Conservation (phyloP, 345 rosid species). For the Rhodamnia argentea region DNA sequence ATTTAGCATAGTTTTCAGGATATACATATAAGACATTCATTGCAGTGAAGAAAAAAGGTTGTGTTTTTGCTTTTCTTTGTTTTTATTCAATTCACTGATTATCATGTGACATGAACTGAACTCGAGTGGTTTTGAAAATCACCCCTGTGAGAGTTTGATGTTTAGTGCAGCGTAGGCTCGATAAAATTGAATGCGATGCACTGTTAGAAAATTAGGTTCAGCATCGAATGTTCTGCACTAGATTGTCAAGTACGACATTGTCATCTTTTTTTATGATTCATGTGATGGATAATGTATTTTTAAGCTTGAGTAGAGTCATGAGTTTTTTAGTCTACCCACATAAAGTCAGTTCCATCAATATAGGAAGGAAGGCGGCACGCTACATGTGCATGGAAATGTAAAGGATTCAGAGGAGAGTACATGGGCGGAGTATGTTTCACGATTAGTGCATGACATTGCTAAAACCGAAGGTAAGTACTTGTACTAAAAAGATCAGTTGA, state of each 20-base stretch:
- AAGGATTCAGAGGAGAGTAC: constrained; percentile 59
- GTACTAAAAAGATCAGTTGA: background rate
- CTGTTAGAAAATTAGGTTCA: background rate
- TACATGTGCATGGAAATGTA: constrained; percentile 84
- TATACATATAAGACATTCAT: background rate
- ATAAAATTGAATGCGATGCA: background rate
- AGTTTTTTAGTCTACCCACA: background rate
- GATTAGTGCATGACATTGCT: constrained; percentile 47
- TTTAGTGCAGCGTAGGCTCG: background rate
- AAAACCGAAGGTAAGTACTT: constrained; percentile 54
- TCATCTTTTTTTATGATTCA: background rate
- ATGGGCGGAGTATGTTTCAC: constrained; percentile 48
- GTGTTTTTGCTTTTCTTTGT: background rate
- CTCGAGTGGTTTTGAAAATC: background rate
- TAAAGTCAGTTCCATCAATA: background rate
- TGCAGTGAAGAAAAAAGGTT: background rate
- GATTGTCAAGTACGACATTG: background rate
- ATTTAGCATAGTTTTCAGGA: background rate
- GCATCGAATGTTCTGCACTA: background rate
- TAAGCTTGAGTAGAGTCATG: background rate
- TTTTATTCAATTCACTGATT: background rate
- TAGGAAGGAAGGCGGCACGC: constrained; percentile 77
- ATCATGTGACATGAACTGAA: background rate
- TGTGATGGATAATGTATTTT: background rate
- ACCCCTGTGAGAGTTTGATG: background rate